Evolutionary conservation across 2,329 filamentous ascomycete genomes (phyloP).

Genomic region (Trichoderma sp.): DNA sequence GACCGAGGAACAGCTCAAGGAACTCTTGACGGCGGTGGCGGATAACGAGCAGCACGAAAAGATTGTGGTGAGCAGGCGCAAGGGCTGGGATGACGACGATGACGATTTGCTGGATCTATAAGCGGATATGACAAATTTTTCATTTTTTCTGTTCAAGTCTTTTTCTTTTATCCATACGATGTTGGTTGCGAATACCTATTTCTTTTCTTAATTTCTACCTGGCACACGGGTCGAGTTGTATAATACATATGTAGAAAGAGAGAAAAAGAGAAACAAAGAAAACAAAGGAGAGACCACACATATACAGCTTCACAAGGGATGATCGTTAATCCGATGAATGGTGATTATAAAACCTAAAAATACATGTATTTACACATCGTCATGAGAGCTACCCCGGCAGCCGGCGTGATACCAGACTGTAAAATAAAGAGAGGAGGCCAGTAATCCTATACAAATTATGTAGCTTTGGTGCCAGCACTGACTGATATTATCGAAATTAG

Average conservation of each 20-base stretch:
- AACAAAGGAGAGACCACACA: not conserved
- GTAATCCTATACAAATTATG: not conserved
- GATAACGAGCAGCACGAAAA: conserved; percentile 80
- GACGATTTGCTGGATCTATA: conserved; percentile 72
- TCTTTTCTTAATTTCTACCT: not conserved
- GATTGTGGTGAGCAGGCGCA: conserved; percentile 83
- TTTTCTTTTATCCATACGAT: not conserved
- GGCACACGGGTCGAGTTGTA: not conserved
- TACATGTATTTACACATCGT: not conserved
- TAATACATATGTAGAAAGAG: not conserved
- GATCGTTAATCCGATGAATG: not conserved
- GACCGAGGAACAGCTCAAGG: conserved; percentile 90
- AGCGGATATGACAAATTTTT: conserved; percentile 21
- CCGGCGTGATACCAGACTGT: not conserved
- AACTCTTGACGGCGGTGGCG: conserved; percentile 81
- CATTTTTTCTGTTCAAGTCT: not conserved
- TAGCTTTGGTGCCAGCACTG: not conserved
- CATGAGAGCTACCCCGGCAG: not conserved
- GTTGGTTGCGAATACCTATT: not conserved
- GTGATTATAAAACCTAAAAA: not conserved
- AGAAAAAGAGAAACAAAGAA: not conserved
- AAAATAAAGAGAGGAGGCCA: not conserved
- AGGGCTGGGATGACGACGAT: conserved; percentile 84
- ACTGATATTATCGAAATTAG: conserved; percentile 20
- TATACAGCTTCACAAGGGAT: not conserved